Base-by-base conservation (phyloP, 1,284 basidiomycete species). In the Porogramme epimiltina region DNA sequence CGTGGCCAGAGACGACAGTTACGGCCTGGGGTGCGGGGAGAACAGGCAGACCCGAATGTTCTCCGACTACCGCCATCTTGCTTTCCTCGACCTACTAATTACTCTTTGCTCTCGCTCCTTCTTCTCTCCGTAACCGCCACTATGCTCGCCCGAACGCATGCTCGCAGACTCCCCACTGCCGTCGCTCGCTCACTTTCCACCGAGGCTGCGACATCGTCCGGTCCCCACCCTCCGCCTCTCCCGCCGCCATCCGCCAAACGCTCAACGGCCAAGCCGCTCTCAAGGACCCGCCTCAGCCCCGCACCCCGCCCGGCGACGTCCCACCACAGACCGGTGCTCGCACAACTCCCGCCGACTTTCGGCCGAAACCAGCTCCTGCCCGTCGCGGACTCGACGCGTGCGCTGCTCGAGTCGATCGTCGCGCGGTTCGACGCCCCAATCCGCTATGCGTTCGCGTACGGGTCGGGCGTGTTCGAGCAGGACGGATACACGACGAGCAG, bases 391-490 rank as follows among this genome's bases (percentile, higher is more conserved):
- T 83, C 85, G 26, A 91, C 89, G 3, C 80, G 89, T 16, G 82
- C 84, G 3, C 75, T 93, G n/a, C 77, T 94, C 19, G 87, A 92
- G 66, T 76, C 77, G 49, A 87, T 94, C 52, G 84, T 93, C 42
- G 71, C 74, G 22, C 77, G 83, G 51, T 96, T 96, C 65, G 78
- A 89, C 45, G 89, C 92, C 0, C 93, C 93, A 9, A 89, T 95
- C 36, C 84, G 93, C 22, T 95, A 95, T 72, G 94, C 94, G 0
- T 94, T 95, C 66, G 94, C 93, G 0, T 97, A 97, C 67, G 94
- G 94, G n/a, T 93, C 89, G 0, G 94, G 93, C 0, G 93, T 96
- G 2, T 96, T 96, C 62, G 85, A 89, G 61, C 93, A 95, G 70
- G 84, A 87, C 49, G 91, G 90, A 2, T 93, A 93, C 60, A 42